These are phyloP conservation scores for Populus hybrid DNA, from an alignment of 441 rosid genomes.

Conservation along the genomic window DNA sequence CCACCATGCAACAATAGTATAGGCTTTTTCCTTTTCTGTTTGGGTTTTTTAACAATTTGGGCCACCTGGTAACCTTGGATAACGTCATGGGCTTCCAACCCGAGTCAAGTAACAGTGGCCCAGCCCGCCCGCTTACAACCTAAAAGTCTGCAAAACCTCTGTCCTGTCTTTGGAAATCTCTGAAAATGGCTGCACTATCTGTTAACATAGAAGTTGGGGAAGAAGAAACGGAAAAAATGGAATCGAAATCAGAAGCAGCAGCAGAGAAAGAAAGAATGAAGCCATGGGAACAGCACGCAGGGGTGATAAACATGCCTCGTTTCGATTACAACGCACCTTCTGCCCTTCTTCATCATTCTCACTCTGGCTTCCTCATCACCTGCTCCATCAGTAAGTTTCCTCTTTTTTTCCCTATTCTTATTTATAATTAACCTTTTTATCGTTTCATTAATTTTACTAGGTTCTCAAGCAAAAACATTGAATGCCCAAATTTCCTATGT, in stretches of 20 bases:
- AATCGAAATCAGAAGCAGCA: conserved; percentile 14
- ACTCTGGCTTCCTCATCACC: conserved; percentile 81
- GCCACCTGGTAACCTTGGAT: background rate
- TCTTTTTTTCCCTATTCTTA: background rate
- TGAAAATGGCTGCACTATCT: background rate
- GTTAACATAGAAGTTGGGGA: background rate
- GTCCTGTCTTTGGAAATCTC: background rate
- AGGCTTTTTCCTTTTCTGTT: too few species aligned
- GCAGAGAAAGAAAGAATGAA: conserved; percentile 30
- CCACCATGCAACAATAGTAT: too few species aligned
- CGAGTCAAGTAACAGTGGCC: background rate
- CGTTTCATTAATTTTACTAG: background rate
- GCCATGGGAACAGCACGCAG: conserved; percentile 81
- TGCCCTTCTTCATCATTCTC: conserved; percentile 63
- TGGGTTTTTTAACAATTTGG: background rate
- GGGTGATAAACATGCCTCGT: conserved; percentile 79
- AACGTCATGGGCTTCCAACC: background rate
- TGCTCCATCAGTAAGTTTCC: conserved; percentile 55
- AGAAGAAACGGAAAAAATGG: conserved; percentile 2
- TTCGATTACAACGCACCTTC: conserved; percentile 86
- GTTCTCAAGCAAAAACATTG: background rate
- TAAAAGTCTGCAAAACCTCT: background rate
- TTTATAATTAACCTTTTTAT: too few species aligned
- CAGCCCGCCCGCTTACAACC: background rate
- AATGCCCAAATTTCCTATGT: background rate